Evolutionary conservation across 257 asterid genomes (phyloP).

Genomic region (Nicotiana undulata): DNA sequence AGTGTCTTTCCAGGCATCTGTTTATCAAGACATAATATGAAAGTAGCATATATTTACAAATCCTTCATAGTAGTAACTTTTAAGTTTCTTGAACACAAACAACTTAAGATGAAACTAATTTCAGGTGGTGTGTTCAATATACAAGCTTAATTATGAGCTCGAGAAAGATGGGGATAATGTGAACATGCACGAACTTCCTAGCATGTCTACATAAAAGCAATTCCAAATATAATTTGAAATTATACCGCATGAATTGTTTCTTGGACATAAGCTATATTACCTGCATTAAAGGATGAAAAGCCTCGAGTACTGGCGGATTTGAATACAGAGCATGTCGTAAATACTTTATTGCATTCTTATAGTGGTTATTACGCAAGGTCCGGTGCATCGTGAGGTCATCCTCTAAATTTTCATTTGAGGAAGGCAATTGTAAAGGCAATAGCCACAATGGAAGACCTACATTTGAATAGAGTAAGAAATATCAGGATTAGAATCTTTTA

Average conservation of each 20-base stretch:
- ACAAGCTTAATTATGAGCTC: not conserved
- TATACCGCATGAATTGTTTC: not conserved
- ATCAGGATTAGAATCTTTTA: not conserved
- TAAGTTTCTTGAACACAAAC: not conserved
- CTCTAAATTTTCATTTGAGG: slow-evolving; percentile 48
- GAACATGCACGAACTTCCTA: not conserved
- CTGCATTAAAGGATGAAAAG: slow-evolving; percentile 88
- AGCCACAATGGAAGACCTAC: slow-evolving; percentile 77
- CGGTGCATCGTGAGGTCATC: slow-evolving; percentile 36
- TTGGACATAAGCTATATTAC: slow-evolving; percentile 20
- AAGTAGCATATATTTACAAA: not conserved
- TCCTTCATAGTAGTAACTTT: not conserved
- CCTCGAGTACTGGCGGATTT: slow-evolving; percentile 57
- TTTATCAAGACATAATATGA: not conserved
- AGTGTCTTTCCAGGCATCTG: not conserved
- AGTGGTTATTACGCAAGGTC: slow-evolving; percentile 38
- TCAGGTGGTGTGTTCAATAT: not conserved
- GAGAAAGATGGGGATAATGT: not conserved
- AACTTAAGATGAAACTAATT: not conserved
- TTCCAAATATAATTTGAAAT: not conserved
- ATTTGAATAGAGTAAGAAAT: slow-evolving; percentile 1
- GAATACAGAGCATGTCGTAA: slow-evolving; percentile 55
- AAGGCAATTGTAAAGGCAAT: slow-evolving; percentile 63
- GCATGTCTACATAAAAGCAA: not conserved
- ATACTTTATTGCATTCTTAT: slow-evolving; percentile 48